A percentile compares a stretch with the other conserved stretches of the same genome.
Conservation (phyloP, 345 rosid genomes). For the Salix koriyanagi region DNA sequence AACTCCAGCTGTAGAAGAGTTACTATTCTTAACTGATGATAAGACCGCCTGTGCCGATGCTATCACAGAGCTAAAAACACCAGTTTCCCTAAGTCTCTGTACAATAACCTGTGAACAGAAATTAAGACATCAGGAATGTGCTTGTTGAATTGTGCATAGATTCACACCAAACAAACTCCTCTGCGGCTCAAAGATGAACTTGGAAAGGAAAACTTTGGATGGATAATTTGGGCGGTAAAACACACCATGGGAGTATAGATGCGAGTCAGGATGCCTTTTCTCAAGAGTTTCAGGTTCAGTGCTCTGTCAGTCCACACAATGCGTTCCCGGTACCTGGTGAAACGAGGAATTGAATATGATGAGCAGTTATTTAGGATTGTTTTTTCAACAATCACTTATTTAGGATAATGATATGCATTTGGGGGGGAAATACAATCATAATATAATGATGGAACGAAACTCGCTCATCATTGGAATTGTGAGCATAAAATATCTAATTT, state of each 20-base stretch:
- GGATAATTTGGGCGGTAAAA: constrained; percentile 4
- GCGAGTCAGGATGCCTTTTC: constrained; percentile 73
- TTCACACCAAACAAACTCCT: background rate
- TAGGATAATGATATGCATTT: background rate
- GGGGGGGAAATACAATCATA: background rate
- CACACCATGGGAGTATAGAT: constrained; percentile 85
- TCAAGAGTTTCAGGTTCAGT: constrained; percentile 59
- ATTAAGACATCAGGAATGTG: background rate
- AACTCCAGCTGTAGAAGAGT: constrained; percentile 27
- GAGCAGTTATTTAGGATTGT: background rate
- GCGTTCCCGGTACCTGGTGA: constrained; percentile 65
- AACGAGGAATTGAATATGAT: background rate
- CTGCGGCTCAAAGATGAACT: constrained; percentile 1
- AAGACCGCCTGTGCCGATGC: constrained; percentile 39
- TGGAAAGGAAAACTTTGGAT: background rate
- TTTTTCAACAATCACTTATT: background rate
- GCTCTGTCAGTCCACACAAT: constrained; percentile 71
- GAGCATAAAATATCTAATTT: background rate
- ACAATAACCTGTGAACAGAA: constrained; percentile 51
- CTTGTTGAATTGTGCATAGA: background rate
- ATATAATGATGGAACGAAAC: background rate
- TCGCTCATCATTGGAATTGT: background rate
- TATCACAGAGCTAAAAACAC: constrained; percentile 54
- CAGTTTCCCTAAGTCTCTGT: constrained; percentile 72
- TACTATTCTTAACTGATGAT: constrained; percentile 37